These are phyloP conservation scores for Lactarius indigo DNA, from an alignment of 768 basidiomycete genomes.

Conservation along the genomic window DNA sequence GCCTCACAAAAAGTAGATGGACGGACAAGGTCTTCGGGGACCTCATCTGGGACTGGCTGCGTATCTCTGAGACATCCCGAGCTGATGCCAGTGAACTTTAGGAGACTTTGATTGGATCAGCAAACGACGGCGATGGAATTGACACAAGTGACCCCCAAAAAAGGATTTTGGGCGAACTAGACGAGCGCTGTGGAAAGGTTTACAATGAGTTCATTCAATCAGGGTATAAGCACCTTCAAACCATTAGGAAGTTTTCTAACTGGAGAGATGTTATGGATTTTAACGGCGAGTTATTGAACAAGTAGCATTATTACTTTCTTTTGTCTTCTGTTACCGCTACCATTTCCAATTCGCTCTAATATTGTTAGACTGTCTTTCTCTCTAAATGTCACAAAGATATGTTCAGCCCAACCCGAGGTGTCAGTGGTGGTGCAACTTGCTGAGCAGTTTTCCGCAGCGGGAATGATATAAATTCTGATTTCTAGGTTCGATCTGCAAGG, in stretches of 20 bases:
- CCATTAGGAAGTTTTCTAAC: not conserved
- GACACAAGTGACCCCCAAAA: not conserved
- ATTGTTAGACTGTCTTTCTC: no score
- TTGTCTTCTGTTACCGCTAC: no score
- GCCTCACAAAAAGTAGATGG: not conserved
- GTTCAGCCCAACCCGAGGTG: no score
- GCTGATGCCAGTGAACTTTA: no score
- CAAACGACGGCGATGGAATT: not conserved
- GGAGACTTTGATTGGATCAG: not conserved
- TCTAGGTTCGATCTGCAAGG: no score
- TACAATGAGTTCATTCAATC: not conserved
- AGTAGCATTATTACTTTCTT: no score
- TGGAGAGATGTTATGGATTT: not conserved
- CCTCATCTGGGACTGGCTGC: not conserved
- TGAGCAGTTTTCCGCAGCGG: no score
- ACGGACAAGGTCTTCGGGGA: not conserved
- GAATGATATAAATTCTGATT: no score
- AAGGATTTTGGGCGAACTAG: not conserved
- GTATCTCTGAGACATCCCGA: not conserved
- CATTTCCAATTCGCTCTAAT: no score
- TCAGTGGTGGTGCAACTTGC: no score
- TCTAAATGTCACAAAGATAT: no score
- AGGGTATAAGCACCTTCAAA: not conserved
- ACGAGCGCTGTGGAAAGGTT: not conserved
- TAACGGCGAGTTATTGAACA: not conserved